Evolutionary conservation across 2,329 filamentous ascomycete species (phyloP), one percentile per base, ranked within the genome.

Genomic region (Fonsecaea nubica): DNA sequence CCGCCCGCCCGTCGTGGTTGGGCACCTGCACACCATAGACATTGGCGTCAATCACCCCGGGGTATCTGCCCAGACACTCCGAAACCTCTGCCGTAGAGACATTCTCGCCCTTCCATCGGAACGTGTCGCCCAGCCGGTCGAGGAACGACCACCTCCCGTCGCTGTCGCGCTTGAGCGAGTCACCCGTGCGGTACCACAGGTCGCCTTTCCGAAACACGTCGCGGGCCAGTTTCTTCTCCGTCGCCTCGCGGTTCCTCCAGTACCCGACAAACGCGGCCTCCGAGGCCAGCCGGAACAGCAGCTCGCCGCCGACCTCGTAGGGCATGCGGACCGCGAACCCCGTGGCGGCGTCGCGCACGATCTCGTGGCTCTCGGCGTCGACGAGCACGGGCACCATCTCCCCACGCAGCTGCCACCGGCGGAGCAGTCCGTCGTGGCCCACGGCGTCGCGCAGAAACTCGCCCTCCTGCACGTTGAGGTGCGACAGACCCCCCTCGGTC

Each of bases 11-110:
- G 73, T 96, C 92, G 74, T 95, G 92, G 69, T 90, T 84, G 0
- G 92, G 92, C 4, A 96, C 78, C 50, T 86, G 78, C 1, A 96
- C 90, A 48, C 92, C 92, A 74, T 96, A 96, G 32, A 96, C 92
- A 72, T 95, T 96, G 36, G 91, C 90, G 79, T 96, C 92, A 42
- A 84, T 80, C 13, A 96, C 83, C 0, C 82, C 81, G 0, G 87
- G 81, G 74, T 93, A 89, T 0, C 81, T 78, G 12, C 90, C 89
- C 0, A 96, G 77, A 0, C 87, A 86, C 74, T 92, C 87, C n/a
- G 89, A 86, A 15, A 96, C 92, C 77, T 96, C 92, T 59, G 85
- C 87, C 0, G 91, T 93, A 2, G 90, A 92, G 1, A 93, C 90
- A 73, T 94, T 94, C 77, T 93, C 91, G 60, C 88, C 89, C 80